Evolutionary conservation across 345 rosid genomes (phyloP).

Genomic region (Melaleuca quinquenervia): DNA sequence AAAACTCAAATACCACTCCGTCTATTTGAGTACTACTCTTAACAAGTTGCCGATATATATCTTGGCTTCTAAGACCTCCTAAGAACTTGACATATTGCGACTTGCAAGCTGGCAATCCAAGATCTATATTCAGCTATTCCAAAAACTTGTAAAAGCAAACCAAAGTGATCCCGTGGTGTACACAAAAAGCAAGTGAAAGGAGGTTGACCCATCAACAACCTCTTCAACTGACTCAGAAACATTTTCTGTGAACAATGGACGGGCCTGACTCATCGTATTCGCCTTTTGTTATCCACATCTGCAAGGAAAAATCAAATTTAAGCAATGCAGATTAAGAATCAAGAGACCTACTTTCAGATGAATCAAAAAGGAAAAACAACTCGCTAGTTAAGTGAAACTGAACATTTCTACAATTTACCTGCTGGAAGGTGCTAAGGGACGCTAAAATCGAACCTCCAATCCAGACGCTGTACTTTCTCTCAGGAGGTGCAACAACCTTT

Average conservation of each 20-base stretch:
- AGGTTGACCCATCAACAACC: neutral
- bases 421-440: slow-evolving; percentile 49
- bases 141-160: neutral
- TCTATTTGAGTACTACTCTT: neutral
- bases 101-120: neutral
- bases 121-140: neutral
- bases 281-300: slow-evolving; percentile 46
- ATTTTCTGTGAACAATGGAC: slow-evolving; percentile 35
- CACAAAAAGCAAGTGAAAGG: neutral
- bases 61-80: neutral
- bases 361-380: neutral
- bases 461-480: slow-evolving; percentile 53
- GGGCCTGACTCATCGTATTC: slow-evolving; percentile 46
- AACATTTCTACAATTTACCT: slow-evolving; percentile 9
- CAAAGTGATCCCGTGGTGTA: neutral
- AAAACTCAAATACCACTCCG: neutral
- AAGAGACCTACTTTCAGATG: neutral
- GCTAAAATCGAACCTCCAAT: slow-evolving; percentile 46
- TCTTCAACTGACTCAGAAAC: slow-evolving; percentile 13
- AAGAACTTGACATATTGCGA: neutral
- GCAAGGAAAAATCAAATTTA: neutral
- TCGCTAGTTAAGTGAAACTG: neutral
- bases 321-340: neutral
- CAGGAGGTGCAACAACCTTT: slow-evolving; percentile 50
- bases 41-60: neutral